Conservation (phyloP, 208 protist species). For the Leishmania gerbilli region DNA sequence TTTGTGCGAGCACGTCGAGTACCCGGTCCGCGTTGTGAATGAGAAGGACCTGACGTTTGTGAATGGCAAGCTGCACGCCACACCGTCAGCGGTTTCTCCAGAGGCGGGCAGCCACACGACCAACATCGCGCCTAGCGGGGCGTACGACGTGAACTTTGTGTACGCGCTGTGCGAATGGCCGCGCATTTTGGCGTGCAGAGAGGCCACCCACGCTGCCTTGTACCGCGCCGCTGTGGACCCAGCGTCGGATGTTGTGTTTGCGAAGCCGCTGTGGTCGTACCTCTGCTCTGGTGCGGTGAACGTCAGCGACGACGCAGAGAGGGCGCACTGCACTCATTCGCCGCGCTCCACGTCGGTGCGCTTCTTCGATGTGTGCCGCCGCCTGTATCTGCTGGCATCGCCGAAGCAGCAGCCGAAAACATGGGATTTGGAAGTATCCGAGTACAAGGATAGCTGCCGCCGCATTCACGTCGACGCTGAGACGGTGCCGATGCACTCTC, state of each 20-base stretch:
- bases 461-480: conserved; percentile 44
- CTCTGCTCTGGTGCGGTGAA: conserved; percentile 56
- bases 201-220: conserved; percentile 39
- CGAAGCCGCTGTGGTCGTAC: conserved; percentile 69
- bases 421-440: conserved; percentile 70
- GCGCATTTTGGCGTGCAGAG: conserved; percentile 42
- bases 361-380: conserved; percentile 65
- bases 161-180: conserved; percentile 57
- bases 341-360: conserved; percentile 27
- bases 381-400: conserved; percentile 50
- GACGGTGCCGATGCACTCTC: conserved; percentile 31
- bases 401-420: conserved; percentile 50
- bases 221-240: conserved; percentile 56
- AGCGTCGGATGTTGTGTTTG: conserved; percentile 67
- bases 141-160: conserved; percentile 60
- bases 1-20: conserved; percentile 51
- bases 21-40: conserved; percentile 55
- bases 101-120: conserved; percentile 11
- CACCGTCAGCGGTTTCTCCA: conserved; percentile 12
- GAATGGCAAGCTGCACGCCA: conserved; percentile 41
- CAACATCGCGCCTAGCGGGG: conserved; percentile 17
- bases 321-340: conserved; percentile 7
- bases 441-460: conserved; percentile 80
- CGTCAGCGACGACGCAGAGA: conserved; percentile 13
- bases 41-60: conserved; percentile 51